Conservation (phyloP, 2,329 filamentous ascomycete genomes). For the Aureobasidium sp. region DNA sequence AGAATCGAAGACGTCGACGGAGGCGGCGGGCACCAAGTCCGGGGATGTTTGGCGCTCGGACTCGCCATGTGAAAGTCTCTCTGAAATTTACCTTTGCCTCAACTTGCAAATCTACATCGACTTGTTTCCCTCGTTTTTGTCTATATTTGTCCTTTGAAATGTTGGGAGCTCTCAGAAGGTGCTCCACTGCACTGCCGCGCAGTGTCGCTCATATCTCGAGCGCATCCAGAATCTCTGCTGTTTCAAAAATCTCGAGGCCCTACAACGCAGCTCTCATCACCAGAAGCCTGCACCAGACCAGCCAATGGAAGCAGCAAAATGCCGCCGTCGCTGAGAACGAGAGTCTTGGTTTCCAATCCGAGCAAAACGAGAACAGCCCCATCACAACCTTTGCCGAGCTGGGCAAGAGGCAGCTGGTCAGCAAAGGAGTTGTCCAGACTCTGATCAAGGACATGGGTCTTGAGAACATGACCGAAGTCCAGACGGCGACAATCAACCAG, state of each 20-base stretch:
- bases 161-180: constrained; percentile 20
- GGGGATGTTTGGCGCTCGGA: background rate
- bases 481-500: constrained; percentile 72
- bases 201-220: constrained; percentile 19
- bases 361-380: constrained; percentile 13
- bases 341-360: constrained; percentile 20
- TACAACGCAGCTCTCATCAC: constrained; percentile 7
- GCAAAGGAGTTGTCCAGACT: constrained; percentile 57
- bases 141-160: background rate
- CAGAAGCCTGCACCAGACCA: constrained; percentile 32
- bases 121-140: background rate
- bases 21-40: background rate
- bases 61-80: constrained; percentile 4
- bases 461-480: constrained; percentile 85
- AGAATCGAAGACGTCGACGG: background rate
- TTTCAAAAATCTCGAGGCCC: background rate
- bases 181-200: constrained; percentile 25
- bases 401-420: constrained; percentile 45
- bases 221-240: background rate
- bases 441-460: constrained; percentile 70
- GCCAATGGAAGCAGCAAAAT: constrained; percentile 32
- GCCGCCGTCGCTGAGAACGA: constrained; percentile 24
- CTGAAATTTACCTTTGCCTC: constrained; percentile 12
- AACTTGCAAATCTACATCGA: background rate
- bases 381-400: constrained; percentile 40